A percentile compares a stretch with the other conserved stretches of the same genome.
phyloP scores from a whole-genome alignment of 1,284 basidiomycete genomes.

The Agaricales sp. region DNA sequence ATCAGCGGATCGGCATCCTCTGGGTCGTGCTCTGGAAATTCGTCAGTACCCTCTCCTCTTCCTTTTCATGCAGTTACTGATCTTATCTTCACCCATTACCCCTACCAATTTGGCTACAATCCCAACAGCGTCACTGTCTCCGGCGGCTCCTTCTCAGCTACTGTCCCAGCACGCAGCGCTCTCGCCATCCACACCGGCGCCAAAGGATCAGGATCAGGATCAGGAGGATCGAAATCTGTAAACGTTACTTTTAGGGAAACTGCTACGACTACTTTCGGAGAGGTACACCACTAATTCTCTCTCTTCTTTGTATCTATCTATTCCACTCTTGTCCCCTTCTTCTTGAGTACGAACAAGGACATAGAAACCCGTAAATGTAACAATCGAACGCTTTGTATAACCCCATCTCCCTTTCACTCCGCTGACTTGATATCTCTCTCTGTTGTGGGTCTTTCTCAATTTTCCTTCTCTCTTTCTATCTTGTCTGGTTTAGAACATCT shows the following conservation, averaged over 20 bases:
- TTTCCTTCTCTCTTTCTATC: too few species aligned
- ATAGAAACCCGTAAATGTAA: too few species aligned
- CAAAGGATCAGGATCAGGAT: constrained; percentile 12
- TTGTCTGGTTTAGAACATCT: constrained; percentile 41
- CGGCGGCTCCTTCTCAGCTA: constrained; percentile 40
- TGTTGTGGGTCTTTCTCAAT: too few species aligned
- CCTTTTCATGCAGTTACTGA: too few species aligned
- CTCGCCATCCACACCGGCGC: constrained; percentile 50
- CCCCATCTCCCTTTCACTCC: not conserved
- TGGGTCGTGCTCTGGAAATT: constrained; percentile 36
- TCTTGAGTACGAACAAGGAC: too few species aligned
- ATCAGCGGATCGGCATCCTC: constrained; percentile 32
- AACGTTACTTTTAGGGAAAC: constrained; percentile 40
- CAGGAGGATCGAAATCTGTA: constrained; percentile 18
- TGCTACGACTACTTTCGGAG: constrained; percentile 44
- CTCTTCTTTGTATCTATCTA: not conserved
- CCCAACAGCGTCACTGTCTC: constrained; percentile 39
- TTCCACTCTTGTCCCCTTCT: not conserved
- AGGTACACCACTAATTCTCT: constrained; percentile 27
- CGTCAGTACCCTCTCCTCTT: constrained; percentile 30
- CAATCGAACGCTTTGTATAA: too few species aligned
- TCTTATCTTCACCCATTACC: too few species aligned
- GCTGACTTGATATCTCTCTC: too few species aligned
- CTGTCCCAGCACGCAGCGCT: constrained; percentile 41
- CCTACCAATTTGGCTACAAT: not conserved